These are phyloP conservation scores for Alliaria petiolata DNA, from an alignment of 345 rosid species.

Conservation along the genomic window DNA sequence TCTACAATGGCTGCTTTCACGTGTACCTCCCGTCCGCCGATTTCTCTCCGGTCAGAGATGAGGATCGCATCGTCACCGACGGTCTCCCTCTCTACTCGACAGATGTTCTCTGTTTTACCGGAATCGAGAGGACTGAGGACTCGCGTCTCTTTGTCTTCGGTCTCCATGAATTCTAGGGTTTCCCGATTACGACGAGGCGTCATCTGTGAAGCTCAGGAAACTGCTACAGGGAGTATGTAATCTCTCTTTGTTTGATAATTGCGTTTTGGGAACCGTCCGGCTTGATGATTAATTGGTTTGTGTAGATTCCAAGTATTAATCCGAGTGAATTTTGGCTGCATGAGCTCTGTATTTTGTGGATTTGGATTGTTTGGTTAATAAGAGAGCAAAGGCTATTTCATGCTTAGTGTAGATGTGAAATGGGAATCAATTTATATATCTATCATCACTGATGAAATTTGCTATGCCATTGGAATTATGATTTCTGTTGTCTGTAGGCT, in stretches of 20 bases:
- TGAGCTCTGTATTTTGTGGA: neutral
- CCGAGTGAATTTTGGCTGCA: too few relatives aligned
- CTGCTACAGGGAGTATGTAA: conserved; percentile 45
- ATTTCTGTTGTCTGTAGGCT: too few relatives aligned
- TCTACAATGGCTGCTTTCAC: conserved; percentile 40
- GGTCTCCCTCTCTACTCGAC: conserved; percentile 21
- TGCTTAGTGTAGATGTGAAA: neutral
- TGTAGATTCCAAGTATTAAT: too few relatives aligned
- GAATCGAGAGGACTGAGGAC: conserved; percentile 48
- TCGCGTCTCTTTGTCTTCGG: conserved; percentile 30
- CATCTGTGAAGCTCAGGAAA: conserved; percentile 56
- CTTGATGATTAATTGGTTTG: neutral
- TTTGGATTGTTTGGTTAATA: neutral
- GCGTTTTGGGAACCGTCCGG: neutral
- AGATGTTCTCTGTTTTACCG: conserved; percentile 26
- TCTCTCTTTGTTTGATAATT: neutral
- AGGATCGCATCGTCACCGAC: conserved; percentile 10
- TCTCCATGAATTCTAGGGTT: conserved; percentile 34
- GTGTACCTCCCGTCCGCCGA: conserved; percentile 27
- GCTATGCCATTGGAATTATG: neutral
- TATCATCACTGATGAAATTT: neutral
- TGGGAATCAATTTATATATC: neutral
- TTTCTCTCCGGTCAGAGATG: conserved; percentile 31
- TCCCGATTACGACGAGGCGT: conserved; percentile 31
- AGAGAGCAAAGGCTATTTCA: neutral